Percentiles rank a stretch among this genome's conserved stretches.
Conservation (phyloP, 495 filamentous ascomycete genomes). For the Hypomontagnella monticulosa region DNA sequence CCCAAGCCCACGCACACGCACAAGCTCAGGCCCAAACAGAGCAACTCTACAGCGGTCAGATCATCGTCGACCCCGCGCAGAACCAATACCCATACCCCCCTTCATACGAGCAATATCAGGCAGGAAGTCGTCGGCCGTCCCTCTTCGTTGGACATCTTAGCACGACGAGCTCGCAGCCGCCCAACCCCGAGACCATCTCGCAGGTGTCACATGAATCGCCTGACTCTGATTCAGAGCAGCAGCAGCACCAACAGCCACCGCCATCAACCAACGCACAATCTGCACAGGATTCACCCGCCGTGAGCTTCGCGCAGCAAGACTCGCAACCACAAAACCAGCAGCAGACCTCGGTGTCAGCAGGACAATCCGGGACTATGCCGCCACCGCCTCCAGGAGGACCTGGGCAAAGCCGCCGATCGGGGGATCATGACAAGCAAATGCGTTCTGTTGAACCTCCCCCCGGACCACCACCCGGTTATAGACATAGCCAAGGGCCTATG, state of each 20-base stretch:
- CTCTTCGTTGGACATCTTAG: slow-evolving; percentile 50
- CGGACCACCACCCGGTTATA: slow-evolving; percentile 59
- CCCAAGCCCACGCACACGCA: slow-evolving; percentile 42
- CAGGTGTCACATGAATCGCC: slow-evolving; percentile 72
- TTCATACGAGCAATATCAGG: slow-evolving; percentile 51
- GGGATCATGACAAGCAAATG: slow-evolving; percentile 55
- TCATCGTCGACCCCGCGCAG: slow-evolving; percentile 45
- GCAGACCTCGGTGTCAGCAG: slow-evolving; percentile 39
- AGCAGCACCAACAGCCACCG: slow-evolving; percentile 23
- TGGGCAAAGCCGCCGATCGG: slow-evolving; percentile 56
- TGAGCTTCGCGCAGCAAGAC: slow-evolving; percentile 48
- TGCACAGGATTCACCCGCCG: slow-evolving; percentile 50
- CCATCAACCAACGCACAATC: slow-evolving; percentile 51
- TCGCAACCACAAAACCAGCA: slow-evolving; percentile 52
- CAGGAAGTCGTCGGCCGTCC: slow-evolving; percentile 41
- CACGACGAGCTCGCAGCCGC: slow-evolving; percentile 51
- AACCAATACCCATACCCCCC: slow-evolving; percentile 48
- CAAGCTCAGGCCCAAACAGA: slow-evolving; percentile 34
- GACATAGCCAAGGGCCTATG: slow-evolving; percentile 57
- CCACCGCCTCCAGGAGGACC: slow-evolving; percentile 59
- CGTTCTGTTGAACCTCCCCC: slow-evolving; percentile 56
- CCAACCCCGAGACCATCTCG: slow-evolving; percentile 63
- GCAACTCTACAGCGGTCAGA: slow-evolving; percentile 48
- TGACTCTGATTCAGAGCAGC: slow-evolving; percentile 55
- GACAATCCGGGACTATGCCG: slow-evolving; percentile 55